Evolutionary conservation across 2,329 filamentous ascomycete species (phyloP).

Genomic region (Neoascochyta sp.): DNA sequence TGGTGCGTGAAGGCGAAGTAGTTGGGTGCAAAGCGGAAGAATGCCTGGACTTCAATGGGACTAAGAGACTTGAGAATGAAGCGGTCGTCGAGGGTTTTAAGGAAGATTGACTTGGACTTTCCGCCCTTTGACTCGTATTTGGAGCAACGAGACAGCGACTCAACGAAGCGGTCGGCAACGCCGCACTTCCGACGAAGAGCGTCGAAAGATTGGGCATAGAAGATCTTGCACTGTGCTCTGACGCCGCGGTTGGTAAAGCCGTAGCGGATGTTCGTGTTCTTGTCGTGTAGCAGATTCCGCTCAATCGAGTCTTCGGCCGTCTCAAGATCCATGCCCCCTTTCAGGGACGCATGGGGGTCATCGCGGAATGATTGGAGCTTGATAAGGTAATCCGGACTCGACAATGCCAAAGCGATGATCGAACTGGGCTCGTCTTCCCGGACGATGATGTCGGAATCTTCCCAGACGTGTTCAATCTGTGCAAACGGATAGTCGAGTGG

Average conservation of each 20-base stretch:
- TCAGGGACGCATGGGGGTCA: constrained; percentile 17
- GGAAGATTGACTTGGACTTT: constrained; percentile 94
- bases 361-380: constrained; percentile 68
- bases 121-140: constrained; percentile 98
- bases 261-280: constrained; percentile 91
- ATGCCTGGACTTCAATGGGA: constrained; percentile 86
- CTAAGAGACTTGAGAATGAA: constrained; percentile 90
- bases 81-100: constrained; percentile 93
- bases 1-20: constrained; percentile 98
- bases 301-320: constrained; percentile 70
- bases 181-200: constrained; percentile 89
- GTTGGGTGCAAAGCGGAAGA: constrained; percentile 89
- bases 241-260: constrained; percentile 93
- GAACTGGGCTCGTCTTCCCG: constrained; percentile 97
- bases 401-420: constrained; percentile 87
- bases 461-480: constrained; percentile 87
- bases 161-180: constrained; percentile 87
- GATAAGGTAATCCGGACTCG: constrained; percentile 77
- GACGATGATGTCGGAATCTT: constrained; percentile 94
- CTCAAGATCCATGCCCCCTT: constrained; percentile 19
- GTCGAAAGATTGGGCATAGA: constrained; percentile 97
- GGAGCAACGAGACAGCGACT: constrained; percentile 88
- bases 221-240: constrained; percentile 95
- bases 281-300: constrained; percentile 75
- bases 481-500: constrained; percentile 84